Conservation (phyloP, 768 basidiomycete genomes). For the Pleurotus tuoliensis region DNA sequence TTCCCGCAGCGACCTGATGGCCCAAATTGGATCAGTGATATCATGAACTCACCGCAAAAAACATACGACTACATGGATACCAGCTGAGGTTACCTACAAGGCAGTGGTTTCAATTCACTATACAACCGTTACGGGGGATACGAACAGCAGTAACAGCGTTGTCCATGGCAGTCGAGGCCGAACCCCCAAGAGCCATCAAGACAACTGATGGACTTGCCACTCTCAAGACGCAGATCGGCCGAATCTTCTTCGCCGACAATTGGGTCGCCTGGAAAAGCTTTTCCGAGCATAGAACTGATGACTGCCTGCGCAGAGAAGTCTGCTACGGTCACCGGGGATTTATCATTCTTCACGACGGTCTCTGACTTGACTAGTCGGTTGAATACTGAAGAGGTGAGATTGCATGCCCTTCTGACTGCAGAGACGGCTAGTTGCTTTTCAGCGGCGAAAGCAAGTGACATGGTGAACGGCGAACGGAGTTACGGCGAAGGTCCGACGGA, state of each 20-base stretch:
- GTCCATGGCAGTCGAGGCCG: conserved; percentile 22
- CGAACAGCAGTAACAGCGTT: conserved; percentile 24
- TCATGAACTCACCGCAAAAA: background rate
- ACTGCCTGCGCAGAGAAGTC: conserved; percentile 94
- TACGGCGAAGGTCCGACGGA: no score
- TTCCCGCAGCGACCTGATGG: conserved; percentile 30
- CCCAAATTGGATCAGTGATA: background rate
- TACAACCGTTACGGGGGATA: background rate
- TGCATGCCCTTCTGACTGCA: conserved; percentile 85
- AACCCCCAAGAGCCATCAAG: conserved; percentile 33
- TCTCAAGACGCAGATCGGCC: conserved; percentile 58
- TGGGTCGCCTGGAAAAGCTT: conserved; percentile 78
- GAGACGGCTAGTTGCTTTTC: conserved; percentile 83
- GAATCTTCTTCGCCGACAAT: conserved; percentile 98
- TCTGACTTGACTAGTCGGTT: conserved; percentile 80
- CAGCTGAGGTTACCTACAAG: conserved; percentile 22
- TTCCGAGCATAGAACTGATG: conserved; percentile 73
- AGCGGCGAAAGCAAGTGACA: conserved; percentile 51
- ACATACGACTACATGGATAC: conserved; percentile 24
- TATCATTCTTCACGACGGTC: conserved; percentile 87
- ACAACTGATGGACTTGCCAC: conserved; percentile 31
- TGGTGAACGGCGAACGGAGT: conserved; percentile 24
- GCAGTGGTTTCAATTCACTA: background rate
- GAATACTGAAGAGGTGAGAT: conserved; percentile 82
- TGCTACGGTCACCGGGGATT: conserved; percentile 89